phyloP scores from a whole-genome alignment of 2,329 filamentous ascomycete species.

The Penicillium oxalicum region DNA sequence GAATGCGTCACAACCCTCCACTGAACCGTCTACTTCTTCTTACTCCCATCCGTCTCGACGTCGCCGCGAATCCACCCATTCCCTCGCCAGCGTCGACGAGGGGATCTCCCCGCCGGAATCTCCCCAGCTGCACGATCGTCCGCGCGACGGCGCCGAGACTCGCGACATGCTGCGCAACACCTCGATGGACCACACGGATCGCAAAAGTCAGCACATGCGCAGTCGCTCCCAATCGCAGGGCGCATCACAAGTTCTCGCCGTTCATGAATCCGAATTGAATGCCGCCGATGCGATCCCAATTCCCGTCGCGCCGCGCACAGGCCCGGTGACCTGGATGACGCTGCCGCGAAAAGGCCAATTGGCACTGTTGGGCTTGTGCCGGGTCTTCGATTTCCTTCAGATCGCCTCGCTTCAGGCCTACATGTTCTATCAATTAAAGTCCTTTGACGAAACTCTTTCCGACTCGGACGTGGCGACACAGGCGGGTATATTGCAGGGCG shows the following conservation, averaged over 20 bases:
- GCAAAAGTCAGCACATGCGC: slow-evolving; percentile 22
- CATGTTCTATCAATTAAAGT: slow-evolving; percentile 79
- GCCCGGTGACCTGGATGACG: slow-evolving; percentile 37
- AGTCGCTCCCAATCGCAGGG: slow-evolving; percentile 27
- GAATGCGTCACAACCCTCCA: slow-evolving; percentile 10
- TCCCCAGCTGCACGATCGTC: slow-evolving; percentile 1
- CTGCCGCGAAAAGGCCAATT: slow-evolving; percentile 36
- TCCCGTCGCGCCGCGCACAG: slow-evolving; percentile 14
- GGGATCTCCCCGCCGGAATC: slow-evolving; percentile 20
- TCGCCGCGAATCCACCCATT: slow-evolving; percentile 30
- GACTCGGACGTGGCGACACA: slow-evolving; percentile 64
- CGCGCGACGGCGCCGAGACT: slow-evolving; percentile 15
- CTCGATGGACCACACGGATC: slow-evolving; percentile 26
- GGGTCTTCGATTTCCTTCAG: slow-evolving; percentile 39
- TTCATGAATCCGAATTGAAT: slow-evolving; percentile 18
- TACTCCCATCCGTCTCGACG: slow-evolving; percentile 21
- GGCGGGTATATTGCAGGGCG: slow-evolving; percentile 67
- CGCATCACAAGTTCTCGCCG: slow-evolving; percentile 12
- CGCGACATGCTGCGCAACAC: slow-evolving; percentile 27
- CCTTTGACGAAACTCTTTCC: slow-evolving; percentile 55
- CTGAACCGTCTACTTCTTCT: slow-evolving; percentile 21
- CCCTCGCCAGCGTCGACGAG: slow-evolving; percentile 29
- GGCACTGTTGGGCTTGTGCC: slow-evolving; percentile 32
- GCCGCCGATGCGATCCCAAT: slow-evolving; percentile 3
- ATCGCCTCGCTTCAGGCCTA: slow-evolving; percentile 51